Evolutionary conservation across 805 yeast species (phyloP), one percentile per base, ranked within the genome.

Genomic region (Jamesozyma gamospora): DNA sequence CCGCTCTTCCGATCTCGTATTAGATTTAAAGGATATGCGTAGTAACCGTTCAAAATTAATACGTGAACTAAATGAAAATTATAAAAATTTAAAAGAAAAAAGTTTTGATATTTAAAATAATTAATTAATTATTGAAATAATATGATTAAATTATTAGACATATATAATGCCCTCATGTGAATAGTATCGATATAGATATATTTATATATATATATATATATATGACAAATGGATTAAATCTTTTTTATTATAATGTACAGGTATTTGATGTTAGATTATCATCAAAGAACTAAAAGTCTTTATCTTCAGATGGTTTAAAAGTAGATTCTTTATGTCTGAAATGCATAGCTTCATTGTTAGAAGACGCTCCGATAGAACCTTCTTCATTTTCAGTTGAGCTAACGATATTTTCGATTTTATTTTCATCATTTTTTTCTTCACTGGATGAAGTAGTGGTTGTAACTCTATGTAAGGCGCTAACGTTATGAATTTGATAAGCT

Each of bases 1-100:
- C 84, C 85, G n/a, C n/a, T n/a, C n/a, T n/a, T n/a, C n/a, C n/a
- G n/a, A n/a, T n/a, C n/a, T n/a, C n/a, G n/a, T n/a, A n/a, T n/a
- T n/a, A 9, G 87, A 87, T 55, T 72, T 87, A 62, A 69, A 96
- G 47, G 65, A 62, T 32, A 63, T 86, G 53, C 67, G 92, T 39
- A 70, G 67, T 32, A 53, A 54, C 19, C 51, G 58, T 17, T 46
- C 46, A 9, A 32, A 42, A 28, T 37, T 42, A 19, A 47, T 53
- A 8, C 52, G 44, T 31, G 48, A 52, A 32, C 39, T 60, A 32
- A 57, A 53, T 31, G 38, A 42, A 36, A 56, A 53, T 36, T 59
- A 59, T 35, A 54, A 47, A 14, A 35, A 32, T 12, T 27, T 36
- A 10, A 40, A 36, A 17, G 15, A 21, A 16, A 18, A 31, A 12